Evolutionary conservation across 2,329 filamentous ascomycete genomes (phyloP).

Genomic region (Colletotrichum musicola): DNA sequence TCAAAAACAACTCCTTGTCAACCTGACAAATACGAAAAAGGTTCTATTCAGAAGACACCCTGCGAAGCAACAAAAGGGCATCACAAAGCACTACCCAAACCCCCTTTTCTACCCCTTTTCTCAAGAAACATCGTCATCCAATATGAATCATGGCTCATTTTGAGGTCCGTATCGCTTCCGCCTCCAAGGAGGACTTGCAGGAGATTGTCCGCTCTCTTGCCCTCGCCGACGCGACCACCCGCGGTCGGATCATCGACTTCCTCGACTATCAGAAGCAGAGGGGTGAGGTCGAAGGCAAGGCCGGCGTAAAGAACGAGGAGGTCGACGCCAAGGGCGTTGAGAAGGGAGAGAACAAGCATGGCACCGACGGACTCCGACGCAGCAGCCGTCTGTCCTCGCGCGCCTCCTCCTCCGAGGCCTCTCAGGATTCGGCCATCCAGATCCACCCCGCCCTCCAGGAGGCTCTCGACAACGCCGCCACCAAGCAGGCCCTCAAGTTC

Average conservation of each 20-base stretch:
- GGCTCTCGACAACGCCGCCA: not conserved
- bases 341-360: not conserved
- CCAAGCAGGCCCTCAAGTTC: conserved; percentile 18
- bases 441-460: not conserved
- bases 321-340: not conserved
- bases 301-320: not conserved
- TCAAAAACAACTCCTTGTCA: not conserved
- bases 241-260: conserved; percentile 7
- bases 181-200: conserved; percentile 22
- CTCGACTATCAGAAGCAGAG: conserved; percentile 6
- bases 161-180: not conserved
- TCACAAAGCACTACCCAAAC: not conserved
- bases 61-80: not conserved
- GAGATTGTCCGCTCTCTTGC: conserved; percentile 14
- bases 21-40: not conserved
- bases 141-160: not conserved
- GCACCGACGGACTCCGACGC: conserved; percentile 1
- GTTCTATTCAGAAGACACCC: too few species aligned
- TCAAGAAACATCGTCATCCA: not conserved
- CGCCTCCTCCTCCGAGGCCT: conserved; percentile 20
- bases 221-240: conserved; percentile 14
- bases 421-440: conserved; percentile 9
- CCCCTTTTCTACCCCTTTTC: too few species aligned
- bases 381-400: conserved; percentile 9
- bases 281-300: too few species aligned